Evolutionary conservation across 129 eudicot genomes (phyloP), one percentile per base, ranked within the genome.

Genomic region (Oenanthe sinensis): DNA sequence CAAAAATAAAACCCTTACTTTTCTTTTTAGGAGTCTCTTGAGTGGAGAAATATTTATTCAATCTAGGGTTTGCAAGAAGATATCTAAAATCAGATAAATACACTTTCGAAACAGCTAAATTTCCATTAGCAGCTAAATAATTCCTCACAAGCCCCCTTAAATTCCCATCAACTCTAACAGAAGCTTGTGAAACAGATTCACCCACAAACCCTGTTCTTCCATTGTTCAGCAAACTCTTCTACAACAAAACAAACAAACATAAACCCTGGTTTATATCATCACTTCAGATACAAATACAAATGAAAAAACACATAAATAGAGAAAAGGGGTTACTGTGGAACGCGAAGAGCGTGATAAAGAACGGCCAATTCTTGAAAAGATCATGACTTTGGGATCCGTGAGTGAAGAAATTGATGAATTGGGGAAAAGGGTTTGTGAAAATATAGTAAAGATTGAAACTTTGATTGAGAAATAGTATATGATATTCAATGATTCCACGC

Each of bases 1-100:
- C 37, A 60, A 26, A 22, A 67, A 52, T 5, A 68, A 33, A 7
- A 60, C 28, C 24, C 96, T 87, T 83, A 94, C 98, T 91, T 79
- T 86, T 94, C 84, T 91, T 91, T 86, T 94, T 94, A 5, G 98
- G 98, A 65, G 86, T 26, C 36, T 15, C 88, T 80, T 88, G 89
- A 77, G 85, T 89, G 52, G 89, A 90, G 89, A 91, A 91, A 72
- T 81, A 83, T 79, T 94, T 82, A 55, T 83, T 85, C 24, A 83
- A n/a, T 78, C 85, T 88, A 79, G 96, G 92, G 88, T 90, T 91
- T 22, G 90, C 97, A 71, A 85, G 81, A 67, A 78, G 69, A 37
- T 69, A 74, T 24, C 81, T 84, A 1, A 89, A 54, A 82, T 91
- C 93, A 13, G 90, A 86, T 46, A 91, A 43, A 86, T 67, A 79